Evolutionary conservation across 352 stramenopile species (phyloP).

Genomic region (Pseudoperonospora humuli): DNA sequence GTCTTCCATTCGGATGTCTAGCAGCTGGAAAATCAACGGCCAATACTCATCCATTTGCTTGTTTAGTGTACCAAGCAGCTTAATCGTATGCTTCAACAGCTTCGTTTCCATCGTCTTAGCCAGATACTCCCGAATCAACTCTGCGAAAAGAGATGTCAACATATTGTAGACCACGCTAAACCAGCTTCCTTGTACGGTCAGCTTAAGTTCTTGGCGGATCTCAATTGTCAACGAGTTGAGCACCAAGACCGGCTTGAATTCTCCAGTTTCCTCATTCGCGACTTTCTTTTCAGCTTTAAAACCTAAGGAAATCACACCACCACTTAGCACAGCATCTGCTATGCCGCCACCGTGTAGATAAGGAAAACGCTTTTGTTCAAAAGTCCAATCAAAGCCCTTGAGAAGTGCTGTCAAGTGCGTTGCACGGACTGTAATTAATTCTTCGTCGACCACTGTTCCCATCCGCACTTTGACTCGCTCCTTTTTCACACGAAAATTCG

Average conservation of each 20-base stretch:
- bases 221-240: constrained; percentile 80
- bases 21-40: constrained; percentile 72
- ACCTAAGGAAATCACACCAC: constrained; percentile 66
- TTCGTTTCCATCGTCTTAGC: constrained; percentile 82
- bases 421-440: constrained; percentile 70
- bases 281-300: constrained; percentile 77
- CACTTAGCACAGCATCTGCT: constrained; percentile 60
- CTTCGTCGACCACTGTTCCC: constrained; percentile 69
- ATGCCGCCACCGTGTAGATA: constrained; percentile 74
- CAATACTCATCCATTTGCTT: constrained; percentile 82
- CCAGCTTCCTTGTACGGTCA: constrained; percentile 78
- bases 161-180: constrained; percentile 84
- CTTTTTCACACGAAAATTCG: constrained; percentile 78
- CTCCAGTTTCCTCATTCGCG: constrained; percentile 45
- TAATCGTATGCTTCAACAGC: constrained; percentile 76
- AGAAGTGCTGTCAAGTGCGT: constrained; percentile 70
- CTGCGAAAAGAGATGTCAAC: constrained; percentile 63
- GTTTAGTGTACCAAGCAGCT: constrained; percentile 74
- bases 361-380: constrained; percentile 81
- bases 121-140: constrained; percentile 77
- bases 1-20: constrained; percentile 75
- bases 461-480: constrained; percentile 81
- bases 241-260: constrained; percentile 64
- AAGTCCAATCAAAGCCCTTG: constrained; percentile 82
- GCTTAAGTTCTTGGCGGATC: constrained; percentile 75